Base-by-base conservation (phyloP, 2,329 filamentous ascomycete species). In the Cyphellophora attinorum region DNA sequence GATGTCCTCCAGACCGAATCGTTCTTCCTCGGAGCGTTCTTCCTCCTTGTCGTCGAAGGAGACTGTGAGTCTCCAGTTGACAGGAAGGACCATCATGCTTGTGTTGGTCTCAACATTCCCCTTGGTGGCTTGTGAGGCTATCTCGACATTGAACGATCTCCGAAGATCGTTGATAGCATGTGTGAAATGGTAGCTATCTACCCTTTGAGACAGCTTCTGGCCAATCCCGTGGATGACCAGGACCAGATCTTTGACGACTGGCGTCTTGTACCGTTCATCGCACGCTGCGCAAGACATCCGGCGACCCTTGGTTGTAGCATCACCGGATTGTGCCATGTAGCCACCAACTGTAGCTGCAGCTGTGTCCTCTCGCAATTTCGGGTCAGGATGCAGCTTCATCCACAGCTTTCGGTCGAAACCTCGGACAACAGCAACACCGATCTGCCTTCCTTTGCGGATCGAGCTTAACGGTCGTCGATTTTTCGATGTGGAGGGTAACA, bases 141-240 rank as follows among this genome's bases (percentile, higher is more conserved):
- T 69, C 53, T 98, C 88, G 32, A 88, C 67, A 46, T 94, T 94
- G 37, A 96, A 74, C 13, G 85, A 78, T 39, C 88, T 74, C 10
- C 91, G 77, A 48, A 98, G 91, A 0, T 79, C 75, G 52, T 94
- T 96, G 54, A 96, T 89, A 4, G 86, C 84, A 56, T 96, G 89
- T 0, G 91, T 98, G 51, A 98, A 98, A 56, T 96, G 85, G 50
- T 88, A 98, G 49, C 85, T 94, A 57, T 96, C 89, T 41, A 96
- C 85, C 10, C 88, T 72, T 55, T 98, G 86, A 0, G 88, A 93
- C 32, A 96, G 71, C 56, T 98, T 96, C 56, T 98, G 91, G 0
- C 91, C 91, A 44, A 98, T 96, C 2, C 91, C 91, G 51, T 98
- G 91, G 28, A 91, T 83, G 6, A 96, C 85, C 4, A 98, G 68